Base-by-base conservation (phyloP, 2,329 filamentous ascomycete genomes). In the Venturia oleaginea region DNA sequence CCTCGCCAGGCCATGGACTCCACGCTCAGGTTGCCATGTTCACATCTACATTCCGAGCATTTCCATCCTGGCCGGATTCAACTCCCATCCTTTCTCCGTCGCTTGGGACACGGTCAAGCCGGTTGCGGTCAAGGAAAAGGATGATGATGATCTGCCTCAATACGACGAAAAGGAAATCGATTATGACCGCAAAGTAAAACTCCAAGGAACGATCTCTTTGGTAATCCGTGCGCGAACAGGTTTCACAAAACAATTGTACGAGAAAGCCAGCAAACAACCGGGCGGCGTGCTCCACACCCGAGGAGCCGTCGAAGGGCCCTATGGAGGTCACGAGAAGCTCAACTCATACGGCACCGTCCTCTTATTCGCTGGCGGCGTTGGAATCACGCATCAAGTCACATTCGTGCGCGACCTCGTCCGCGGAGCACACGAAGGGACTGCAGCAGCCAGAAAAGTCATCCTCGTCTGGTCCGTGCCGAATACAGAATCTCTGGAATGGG, bases 401-500 rank as follows among this genome's bases (percentile, higher is more conserved):
- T 88, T 90, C 72, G 83, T 92, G 46, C 85, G 87, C 65, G 84
- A 91, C 68, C 82, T 93, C 0, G 84, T 92, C 34, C 78, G 81
- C 6, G 88, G 88, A 46, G 89, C 84, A 73, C 81, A 82, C 66
- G 84, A 87, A 67, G 86, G 86, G 65, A 90, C 86, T 0, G 86
- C 88, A 6, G 87, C 88, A 0, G 85, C 87, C 1, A 84, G 87
- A 67, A 89, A 86, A 72, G 81, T 92, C 61, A 79, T 91, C 5
- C 81, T 93, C 30, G 85, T 92, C 48, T 93, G 90, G 90, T 86
- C 86, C 60, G 89, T 93, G 65, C 89, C 90, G 70, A 88, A 84
- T 70, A 87, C 87, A 4, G 85, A 87, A 65, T 79, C 81, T 62
- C 79, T 88, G 19, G 79, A 83, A 69, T 88, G 85, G 85, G 80